These are phyloP conservation scores for Sclerospora graminicola DNA, from an alignment of 352 stramenopile species.

Conservation along the genomic window DNA sequence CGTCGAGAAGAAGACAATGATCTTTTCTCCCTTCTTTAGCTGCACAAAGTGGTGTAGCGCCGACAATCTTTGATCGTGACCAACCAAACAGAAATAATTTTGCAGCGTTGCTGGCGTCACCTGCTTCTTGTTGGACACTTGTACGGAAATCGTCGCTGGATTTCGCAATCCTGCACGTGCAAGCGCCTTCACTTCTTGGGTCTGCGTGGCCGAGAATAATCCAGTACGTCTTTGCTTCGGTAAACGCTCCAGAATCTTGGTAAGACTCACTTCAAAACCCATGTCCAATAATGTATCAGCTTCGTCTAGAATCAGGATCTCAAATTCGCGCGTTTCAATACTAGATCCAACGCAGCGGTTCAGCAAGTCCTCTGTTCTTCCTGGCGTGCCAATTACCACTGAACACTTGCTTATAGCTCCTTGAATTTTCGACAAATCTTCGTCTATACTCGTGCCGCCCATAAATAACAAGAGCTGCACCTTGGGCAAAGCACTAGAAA, in stretches of 20 bases:
- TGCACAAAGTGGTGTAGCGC: constrained; percentile 90
- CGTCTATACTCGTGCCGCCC: constrained; percentile 82
- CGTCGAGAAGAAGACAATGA: constrained; percentile 99
- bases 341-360: constrained; percentile 63
- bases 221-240: constrained; percentile 96
- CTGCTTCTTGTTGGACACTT: constrained; percentile 85
- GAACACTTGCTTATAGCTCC: constrained; percentile 46
- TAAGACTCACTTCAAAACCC: constrained; percentile 94
- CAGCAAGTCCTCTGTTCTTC: constrained; percentile 80
- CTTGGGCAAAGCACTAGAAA: constrained; percentile 39
- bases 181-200: constrained; percentile 93
- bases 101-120: constrained; percentile 61
- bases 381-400: constrained; percentile 79
- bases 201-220: constrained; percentile 87
- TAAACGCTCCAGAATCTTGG: constrained; percentile 90
- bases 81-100: constrained; percentile 94
- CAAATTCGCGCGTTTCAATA: constrained; percentile 89
- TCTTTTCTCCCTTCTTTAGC: constrained; percentile 77
- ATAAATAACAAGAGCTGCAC: constrained; percentile 84
- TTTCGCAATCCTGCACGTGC: constrained; percentile 95
- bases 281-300: constrained; percentile 98
- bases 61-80: constrained; percentile 91
- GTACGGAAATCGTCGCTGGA: constrained; percentile 95
- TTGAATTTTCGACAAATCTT: constrained; percentile 67
- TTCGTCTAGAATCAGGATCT: constrained; percentile 98